These are phyloP conservation scores for Carex kokanica DNA, from an alignment of 176 grass and related monocot species.

Conservation along the genomic window DNA sequence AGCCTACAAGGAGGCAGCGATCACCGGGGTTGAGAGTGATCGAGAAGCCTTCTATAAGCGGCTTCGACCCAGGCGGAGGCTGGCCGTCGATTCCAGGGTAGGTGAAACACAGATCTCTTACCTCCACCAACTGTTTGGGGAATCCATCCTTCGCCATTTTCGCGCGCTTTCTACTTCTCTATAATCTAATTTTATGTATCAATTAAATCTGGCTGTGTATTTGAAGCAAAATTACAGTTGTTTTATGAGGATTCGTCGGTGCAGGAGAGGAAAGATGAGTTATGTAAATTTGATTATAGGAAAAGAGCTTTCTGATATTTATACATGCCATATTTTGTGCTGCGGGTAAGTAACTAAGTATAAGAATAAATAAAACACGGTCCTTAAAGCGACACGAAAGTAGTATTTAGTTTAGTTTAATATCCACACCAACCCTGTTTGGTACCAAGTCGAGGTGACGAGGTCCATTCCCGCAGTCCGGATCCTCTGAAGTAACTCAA, in stretches of 20 bases:
- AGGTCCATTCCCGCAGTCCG: not conserved
- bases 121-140: conserved; percentile 48
- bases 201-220: not conserved
- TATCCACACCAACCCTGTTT: too few relatives aligned
- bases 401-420: too few relatives aligned
- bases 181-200: not conserved
- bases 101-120: conserved; percentile 78
- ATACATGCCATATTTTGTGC: not conserved
- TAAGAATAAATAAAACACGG: not conserved
- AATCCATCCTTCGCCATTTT: conserved; percentile 14
- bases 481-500: too few relatives aligned
- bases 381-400: not conserved
- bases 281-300: not conserved
- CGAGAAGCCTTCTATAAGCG: conserved; percentile 75
- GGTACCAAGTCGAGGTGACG: not conserved
- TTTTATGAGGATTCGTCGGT: not conserved
- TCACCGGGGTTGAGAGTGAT: conserved; percentile 59
- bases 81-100: conserved; percentile 89
- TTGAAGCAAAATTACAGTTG: not conserved
- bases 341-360: not conserved
- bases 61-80: conserved; percentile 65
- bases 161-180: not conserved
- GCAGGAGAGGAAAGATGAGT: not conserved
- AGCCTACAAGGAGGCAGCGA: conserved; percentile 83
- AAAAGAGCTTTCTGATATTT: not conserved